Base-by-base conservation (phyloP, 345 rosid species). In the Hibiscus trionum region DNA sequence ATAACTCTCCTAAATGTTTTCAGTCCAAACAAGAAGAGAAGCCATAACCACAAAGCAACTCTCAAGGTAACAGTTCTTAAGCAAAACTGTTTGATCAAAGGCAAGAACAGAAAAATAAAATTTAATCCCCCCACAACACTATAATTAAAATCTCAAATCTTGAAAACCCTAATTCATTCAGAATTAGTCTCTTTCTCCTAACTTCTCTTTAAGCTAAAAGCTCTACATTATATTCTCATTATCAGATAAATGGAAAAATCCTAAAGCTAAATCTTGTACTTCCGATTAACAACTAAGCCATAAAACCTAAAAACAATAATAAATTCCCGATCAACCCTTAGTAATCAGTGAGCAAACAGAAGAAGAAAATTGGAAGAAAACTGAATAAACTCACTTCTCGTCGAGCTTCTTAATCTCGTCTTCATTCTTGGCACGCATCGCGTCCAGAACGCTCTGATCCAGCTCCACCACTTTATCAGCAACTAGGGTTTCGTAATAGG, bases 371-470 rank as follows among this genome's bases (percentile, higher is more conserved):
- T 15, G 6, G 24, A 55, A n/a, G 58, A 55, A 55, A 55, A 14
- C 26, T 17, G 24, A 35, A 59, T 3, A 37, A 52, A 55, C 93
- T 83, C 78, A 96, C 99, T 86, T 93, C 66, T 96, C 99, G 16
- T 96, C 97, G 26, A 93, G 89, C 81, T 81, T 93, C 80, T 88
- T 91, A 67, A 92, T 85, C 83, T 96, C 97, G 19, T 89, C 96
- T 15, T 79, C 94, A 64, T 82, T 96, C 73, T 76, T 84, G 3
- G 81, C 72, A 2, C 84, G 83, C 97, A 91, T 91, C 55, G 88
- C 74, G 72, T 84, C 91, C 81, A 89, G 71, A 59, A 89, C 44
- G 69, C 82, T 79, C 85, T 85, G 96, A 84, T 93, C 89, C 77
- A 83, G 75, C 15, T 89, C 97, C 69, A 92, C 77, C 64, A 95